Evolutionary conservation across 1,139 yeast species (phyloP).

Genomic region (Yamadazyma aaseri): DNA sequence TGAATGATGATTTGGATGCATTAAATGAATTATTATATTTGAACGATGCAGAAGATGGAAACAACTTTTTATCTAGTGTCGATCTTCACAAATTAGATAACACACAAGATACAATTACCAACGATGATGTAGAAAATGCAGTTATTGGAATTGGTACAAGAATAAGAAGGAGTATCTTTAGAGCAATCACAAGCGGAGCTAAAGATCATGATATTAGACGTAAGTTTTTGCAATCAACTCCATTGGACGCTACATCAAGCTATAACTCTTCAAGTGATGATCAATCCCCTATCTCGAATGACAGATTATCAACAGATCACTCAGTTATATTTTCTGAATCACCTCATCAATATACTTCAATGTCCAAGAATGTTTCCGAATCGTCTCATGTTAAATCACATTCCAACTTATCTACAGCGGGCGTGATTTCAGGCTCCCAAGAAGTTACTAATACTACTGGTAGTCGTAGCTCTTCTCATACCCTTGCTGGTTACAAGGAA

Average conservation of each 20-base stretch:
- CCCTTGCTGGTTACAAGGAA: slow-evolving; percentile 36
- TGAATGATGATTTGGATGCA: slow-evolving; percentile 44
- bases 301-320: slow-evolving; percentile 18
- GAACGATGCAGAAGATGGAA: slow-evolving; percentile 19
- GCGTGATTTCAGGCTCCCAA: slow-evolving; percentile 3
- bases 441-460: background rate
- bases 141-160: slow-evolving; percentile 76
- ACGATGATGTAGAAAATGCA: slow-evolving; percentile 52
- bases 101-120: slow-evolving; percentile 10
- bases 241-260: slow-evolving; percentile 28
- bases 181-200: slow-evolving; percentile 43
- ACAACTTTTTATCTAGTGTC: slow-evolving; percentile 8
- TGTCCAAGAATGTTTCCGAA: slow-evolving; percentile 10
- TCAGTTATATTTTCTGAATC: slow-evolving; percentile 41
- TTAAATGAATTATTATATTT: slow-evolving; percentile 39
- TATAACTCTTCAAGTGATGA: slow-evolving; percentile 33
- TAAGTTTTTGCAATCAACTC: slow-evolving; percentile 20
- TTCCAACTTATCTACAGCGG: slow-evolving; percentile 6
- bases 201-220: slow-evolving; percentile 28
- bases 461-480: slow-evolving; percentile 19
- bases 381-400: slow-evolving; percentile 10
- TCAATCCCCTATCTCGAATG: slow-evolving; percentile 18
- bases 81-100: slow-evolving; percentile 9
- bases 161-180: slow-evolving; percentile 58
- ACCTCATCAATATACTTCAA: slow-evolving; percentile 7